Evolutionary conservation across 2,329 filamentous ascomycete genomes (phyloP), one percentile per base, ranked within the genome.

Genomic region (Fusarium circinatum): DNA sequence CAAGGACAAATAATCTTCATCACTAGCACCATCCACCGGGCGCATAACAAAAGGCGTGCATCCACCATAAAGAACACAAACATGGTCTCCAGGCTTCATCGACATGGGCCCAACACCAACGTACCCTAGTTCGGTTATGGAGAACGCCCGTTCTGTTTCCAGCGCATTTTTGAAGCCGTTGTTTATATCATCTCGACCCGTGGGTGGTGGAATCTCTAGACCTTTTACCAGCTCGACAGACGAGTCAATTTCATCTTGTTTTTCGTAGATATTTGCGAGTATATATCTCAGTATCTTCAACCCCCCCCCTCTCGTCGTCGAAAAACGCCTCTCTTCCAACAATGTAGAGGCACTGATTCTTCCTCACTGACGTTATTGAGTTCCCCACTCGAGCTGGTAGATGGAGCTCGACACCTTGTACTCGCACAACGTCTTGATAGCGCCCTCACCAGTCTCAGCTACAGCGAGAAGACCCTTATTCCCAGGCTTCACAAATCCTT

Each of bases 371-470:
- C n/a, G n/a, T n/a, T n/a, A 92, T 80, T 92, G 88, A 75, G 88
- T 88, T 5, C 89, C 91, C 96, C 96, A 99, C 64, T 94, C 86
- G 81, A 99, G 84, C 78, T 95, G 91, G 80, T 94, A 94, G 57
- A 94, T 89, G 12, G 92, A 93, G 74, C 91, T 87, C 2, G 93
- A 92, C 42, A 92, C 89, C 83, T 90, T 89, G 84, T 99, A 99
- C 41, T 92, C 87, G 70, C 85, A 88, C 81, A 99, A 84, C 45
- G 87, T 88, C 70, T 86, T 83, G 72, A 97, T 86, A 20, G 95
- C 94, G 62, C 93, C 91, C 47, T 93, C 90, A 3, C 92, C 89
- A 54, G 87, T 90, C 76, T 86, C 88, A 9, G 94, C 94, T 79
- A 95, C 93, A 2, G 92, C 90, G 74, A 98, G 84, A 73, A 99